phyloP scores from a whole-genome alignment of 768 basidiomycete genomes.

The Tylopilus plumbeoviolaceoides region DNA sequence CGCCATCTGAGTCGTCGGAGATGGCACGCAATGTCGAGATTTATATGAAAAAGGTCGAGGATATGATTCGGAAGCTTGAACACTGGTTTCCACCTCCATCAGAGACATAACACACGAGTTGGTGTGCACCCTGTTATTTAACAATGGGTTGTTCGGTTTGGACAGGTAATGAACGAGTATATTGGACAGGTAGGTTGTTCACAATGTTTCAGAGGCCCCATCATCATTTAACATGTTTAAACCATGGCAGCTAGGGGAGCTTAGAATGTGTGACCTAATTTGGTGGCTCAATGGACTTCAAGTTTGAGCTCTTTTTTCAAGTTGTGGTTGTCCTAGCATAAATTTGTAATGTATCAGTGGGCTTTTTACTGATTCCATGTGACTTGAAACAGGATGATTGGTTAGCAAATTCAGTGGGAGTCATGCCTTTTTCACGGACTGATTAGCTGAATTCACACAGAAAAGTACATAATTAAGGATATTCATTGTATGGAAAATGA shows the following conservation, averaged over 20 bases:
- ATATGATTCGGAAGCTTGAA: constrained; percentile 22
- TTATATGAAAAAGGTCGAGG: constrained; percentile 26
- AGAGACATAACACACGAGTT: no score
- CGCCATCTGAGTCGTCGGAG: constrained; percentile 9
- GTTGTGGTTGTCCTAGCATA: no score
- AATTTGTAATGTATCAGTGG: no score
- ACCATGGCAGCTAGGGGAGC: not conserved
- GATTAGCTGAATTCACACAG: no score
- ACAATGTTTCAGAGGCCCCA: not conserved
- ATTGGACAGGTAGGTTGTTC: not conserved
- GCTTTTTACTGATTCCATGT: no score
- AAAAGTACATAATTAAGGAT: no score
- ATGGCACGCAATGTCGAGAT: constrained; percentile 16
- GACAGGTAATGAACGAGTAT: not conserved
- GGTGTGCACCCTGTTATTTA: not conserved
- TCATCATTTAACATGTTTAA: not conserved
- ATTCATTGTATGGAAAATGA: no score
- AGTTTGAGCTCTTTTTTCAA: no score
- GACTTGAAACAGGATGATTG: no score
- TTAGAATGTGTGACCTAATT: not conserved
- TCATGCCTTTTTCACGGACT: no score
- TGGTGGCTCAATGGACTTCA: no score
- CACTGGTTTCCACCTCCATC: constrained; percentile 20
- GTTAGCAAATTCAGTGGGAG: no score
- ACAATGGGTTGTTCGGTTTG: not conserved